Base-by-base conservation (phyloP, 2,329 filamentous ascomycete species). In the Ophiostoma fasciatum region DNA sequence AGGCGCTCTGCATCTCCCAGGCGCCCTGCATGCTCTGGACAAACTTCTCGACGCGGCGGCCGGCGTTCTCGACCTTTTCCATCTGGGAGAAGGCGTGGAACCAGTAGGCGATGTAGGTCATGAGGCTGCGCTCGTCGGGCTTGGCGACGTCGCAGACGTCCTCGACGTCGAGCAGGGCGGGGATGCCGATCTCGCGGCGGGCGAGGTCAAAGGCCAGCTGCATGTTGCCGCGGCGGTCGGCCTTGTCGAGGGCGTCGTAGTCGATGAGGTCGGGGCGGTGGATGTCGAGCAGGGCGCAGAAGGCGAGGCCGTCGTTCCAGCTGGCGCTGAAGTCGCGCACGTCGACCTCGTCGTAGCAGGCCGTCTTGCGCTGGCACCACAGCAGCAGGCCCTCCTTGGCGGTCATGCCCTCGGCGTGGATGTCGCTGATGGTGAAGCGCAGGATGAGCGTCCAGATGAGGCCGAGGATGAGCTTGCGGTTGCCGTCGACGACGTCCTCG, bases 41-140 rank as follows among this genome's bases (percentile, higher is more conserved):
- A 51, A 98, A 98, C 59, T 98, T 98, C 62, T 98, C 90, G 5
- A 98, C 90, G 47, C 90, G 74, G 42, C 90, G 74, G 5, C 90
- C 90, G 4, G 90, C 90, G 54, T 98, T 98, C 59, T 98, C 90
- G 8, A 98, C 90, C 55, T 88, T 82, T 61, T 98, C 90, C 78
- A 98, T 92, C 52, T 96, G 88, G 21, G 88, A 96, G 56, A 98
- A 98, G 48, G 90, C 90, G 54, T 98, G 90, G 69, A 98, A 98
- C 90, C 90, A 98, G 64, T 98, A 98, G 45, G 90, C 90, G 49
- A 98, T 98, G 58, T 98, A 98, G 1, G 90, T 98, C 90, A 98
- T 98, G 54, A 98, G 68, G 55, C 82, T 92, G 49, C 84, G 78
- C 59, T 98, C 90, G 55, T 98, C 90, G 18, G 90, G 90, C 61